phyloP scores from a whole-genome alignment of 805 yeast genomes.

The Lipomyces lipofer region DNA sequence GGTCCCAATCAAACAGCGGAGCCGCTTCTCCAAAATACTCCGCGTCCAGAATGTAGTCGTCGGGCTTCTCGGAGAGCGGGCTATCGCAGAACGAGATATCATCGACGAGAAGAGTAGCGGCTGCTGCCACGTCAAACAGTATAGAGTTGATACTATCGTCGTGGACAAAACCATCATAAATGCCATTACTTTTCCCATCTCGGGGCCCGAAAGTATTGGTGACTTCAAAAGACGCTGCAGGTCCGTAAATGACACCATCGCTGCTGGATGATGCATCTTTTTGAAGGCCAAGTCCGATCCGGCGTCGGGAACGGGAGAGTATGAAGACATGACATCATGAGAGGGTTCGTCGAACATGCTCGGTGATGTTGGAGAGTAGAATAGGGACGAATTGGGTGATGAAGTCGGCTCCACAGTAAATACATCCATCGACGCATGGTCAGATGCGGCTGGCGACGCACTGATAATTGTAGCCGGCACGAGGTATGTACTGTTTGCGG shows the following conservation, averaged over 20 bases:
- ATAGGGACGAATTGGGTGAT: too few relatives aligned
- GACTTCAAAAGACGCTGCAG: slow-evolving; percentile 31
- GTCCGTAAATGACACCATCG: slow-evolving; percentile 27
- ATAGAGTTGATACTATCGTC: slow-evolving; percentile 13
- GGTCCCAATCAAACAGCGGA: slow-evolving; percentile 17
- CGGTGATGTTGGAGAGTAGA: background rate
- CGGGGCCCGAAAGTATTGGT: slow-evolving; percentile 17
- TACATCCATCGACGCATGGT: too few relatives aligned
- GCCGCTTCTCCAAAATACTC: background rate
- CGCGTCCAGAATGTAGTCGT: slow-evolving; percentile 3
- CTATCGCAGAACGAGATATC: background rate
- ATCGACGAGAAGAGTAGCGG: slow-evolving; percentile 3
- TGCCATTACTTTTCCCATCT: slow-evolving; percentile 19
- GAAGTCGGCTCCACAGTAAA: background rate
- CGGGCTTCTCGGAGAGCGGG: background rate
- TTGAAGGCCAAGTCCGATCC: slow-evolving; percentile 27
- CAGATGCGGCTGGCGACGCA: too few relatives aligned
- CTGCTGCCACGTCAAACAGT: slow-evolving; percentile 20
- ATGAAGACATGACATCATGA: background rate
- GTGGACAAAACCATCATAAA: slow-evolving; percentile 5
- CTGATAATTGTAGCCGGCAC: too few relatives aligned
- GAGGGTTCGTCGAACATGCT: slow-evolving; percentile 1
- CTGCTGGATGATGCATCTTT: slow-evolving; percentile 33
- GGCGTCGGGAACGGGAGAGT: slow-evolving; percentile 25
- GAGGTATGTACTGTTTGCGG: too few relatives aligned